Conservation (phyloP, 1,284 basidiomycete species). For the Ustanciosporium gigantosporum region DNA sequence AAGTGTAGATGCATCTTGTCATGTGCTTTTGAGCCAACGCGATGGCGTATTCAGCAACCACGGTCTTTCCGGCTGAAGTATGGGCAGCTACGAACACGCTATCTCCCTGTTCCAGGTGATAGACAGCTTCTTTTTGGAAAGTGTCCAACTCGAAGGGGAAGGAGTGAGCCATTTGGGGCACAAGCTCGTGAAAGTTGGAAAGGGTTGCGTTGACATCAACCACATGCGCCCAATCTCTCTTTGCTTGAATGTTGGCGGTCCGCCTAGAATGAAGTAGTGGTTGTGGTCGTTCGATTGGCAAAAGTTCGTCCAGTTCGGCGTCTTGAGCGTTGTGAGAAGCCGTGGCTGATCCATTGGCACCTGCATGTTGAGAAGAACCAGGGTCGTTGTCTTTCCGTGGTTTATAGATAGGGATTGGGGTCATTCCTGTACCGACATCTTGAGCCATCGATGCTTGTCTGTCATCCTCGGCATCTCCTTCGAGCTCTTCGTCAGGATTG, state of each 20-base stretch:
- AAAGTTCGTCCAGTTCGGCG: slow-evolving; percentile 57
- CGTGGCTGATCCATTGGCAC: slow-evolving; percentile 4
- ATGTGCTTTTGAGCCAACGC: slow-evolving; percentile 95
- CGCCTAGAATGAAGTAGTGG: slow-evolving; percentile 27
- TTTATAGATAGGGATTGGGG: slow-evolving; percentile 35
- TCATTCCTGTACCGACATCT: slow-evolving; percentile 23
- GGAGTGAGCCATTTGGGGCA: slow-evolving; percentile 86
- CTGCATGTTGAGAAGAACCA: slow-evolving; percentile 1
- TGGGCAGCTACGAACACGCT: slow-evolving; percentile 99
- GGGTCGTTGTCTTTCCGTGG: slow-evolving; percentile 14
- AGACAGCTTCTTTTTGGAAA: slow-evolving; percentile 97
- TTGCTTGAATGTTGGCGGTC: slow-evolving; percentile 61
- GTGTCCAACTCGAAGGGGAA: slow-evolving; percentile 79
- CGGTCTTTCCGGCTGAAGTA: slow-evolving; percentile 98
- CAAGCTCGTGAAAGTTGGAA: slow-evolving; percentile 81
- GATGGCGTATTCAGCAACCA: slow-evolving; percentile 98
- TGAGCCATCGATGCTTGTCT: slow-evolving; percentile 30
- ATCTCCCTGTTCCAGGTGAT: slow-evolving; percentile 95
- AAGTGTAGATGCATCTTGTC: slow-evolving; percentile 98
- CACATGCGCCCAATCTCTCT: slow-evolving; percentile 97
- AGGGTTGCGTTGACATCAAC: slow-evolving; percentile 90
- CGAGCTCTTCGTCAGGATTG: slow-evolving; percentile 62
- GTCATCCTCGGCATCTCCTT: slow-evolving; percentile 62
- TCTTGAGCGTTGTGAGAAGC: slow-evolving; percentile 16
- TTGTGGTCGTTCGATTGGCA: slow-evolving; percentile 48